Conservation (phyloP, 768 basidiomycete genomes). For the Stropharia rugosoannulata region DNA sequence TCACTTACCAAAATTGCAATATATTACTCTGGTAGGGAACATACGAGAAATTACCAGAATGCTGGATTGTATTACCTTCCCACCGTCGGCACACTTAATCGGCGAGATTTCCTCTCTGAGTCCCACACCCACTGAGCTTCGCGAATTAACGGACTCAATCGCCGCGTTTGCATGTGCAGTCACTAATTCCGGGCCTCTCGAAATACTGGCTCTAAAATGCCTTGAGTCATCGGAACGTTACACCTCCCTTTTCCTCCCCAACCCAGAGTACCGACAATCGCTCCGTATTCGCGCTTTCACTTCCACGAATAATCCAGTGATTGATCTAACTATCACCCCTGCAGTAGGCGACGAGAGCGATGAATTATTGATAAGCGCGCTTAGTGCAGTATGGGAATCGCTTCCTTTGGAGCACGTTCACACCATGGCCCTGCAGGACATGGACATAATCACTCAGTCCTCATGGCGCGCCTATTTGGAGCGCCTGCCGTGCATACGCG, state of each 20-base stretch:
- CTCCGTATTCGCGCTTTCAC: conserved; percentile 33
- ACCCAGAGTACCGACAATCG: conserved; percentile 32
- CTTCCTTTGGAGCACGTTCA: conserved; percentile 30
- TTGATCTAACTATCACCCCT: conserved; percentile 32
- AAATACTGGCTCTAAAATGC: conserved; percentile 30
- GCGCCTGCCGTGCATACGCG: conserved; percentile 28
- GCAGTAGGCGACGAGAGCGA: conserved; percentile 25
- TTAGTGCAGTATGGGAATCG: conserved; percentile 30
- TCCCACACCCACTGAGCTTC: conserved; percentile 21
- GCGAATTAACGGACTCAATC: conserved; percentile 26
- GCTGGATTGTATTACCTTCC: conserved; percentile 27
- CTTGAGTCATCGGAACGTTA: conserved; percentile 24
- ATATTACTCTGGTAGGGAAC: conserved; percentile 31
- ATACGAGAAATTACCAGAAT: conserved; percentile 28
- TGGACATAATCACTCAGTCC: conserved; percentile 39
- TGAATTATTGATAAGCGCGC: conserved; percentile 28
- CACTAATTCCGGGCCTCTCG: conserved; percentile 20
- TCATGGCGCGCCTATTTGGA: conserved; percentile 33
- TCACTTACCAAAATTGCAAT: conserved; percentile 25
- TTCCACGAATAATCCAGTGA: conserved; percentile 22
- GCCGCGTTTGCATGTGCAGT: conserved; percentile 22
- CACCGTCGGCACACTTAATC: conserved; percentile 22
- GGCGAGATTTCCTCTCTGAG: conserved; percentile 28
- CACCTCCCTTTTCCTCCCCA: conserved; percentile 12
- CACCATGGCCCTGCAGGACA: conserved; percentile 33